Evolutionary conservation across 306 rosid genomes (phyloP), one percentile per base, ranked within the genome.

Genomic region (Clitoria ternatea): DNA sequence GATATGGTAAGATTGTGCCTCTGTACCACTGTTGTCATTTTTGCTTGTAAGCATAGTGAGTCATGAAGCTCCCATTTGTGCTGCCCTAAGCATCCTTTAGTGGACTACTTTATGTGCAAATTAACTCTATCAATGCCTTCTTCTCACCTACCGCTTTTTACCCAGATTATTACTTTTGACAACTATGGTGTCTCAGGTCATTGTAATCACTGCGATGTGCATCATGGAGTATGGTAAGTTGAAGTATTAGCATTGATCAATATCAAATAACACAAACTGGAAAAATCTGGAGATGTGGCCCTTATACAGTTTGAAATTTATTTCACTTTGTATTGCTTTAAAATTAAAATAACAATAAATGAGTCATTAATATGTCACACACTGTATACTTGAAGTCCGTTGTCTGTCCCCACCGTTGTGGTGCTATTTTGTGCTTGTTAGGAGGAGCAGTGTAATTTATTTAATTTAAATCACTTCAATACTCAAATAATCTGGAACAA

Each of bases 171-270:
- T 86, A 87, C 97, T 53, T 94, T 94, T 33, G 97, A 89, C 77
- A 75, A 70, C 24, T 61, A 90, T 48, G 98, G 96, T 72, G 88
- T 94, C 66, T 94, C 98, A 0, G 97, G 98, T 66, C 98, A 94
- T 81, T 87, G 96, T 77, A 90, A 94, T 81, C 98, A 94, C 56
- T 24, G 85, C 62, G 98, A 89, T 30, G 92, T 90, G 77, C 88
- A 90, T 73, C 67, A 69, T 70, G 96, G 95, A 54, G 89, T 87
- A 29, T 15, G 88, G 98, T 87, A 80, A 81, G 89, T 64, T 83
- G 26, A 62, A 32, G 19, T 33, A n/a, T 27, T 44, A 61, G 49
- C 61, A 37, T n/a, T 69, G 48, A 78, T 77, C 65, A 68, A 68
- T 40, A 45, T 67, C 10, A 29, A 53, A 43, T 37, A 32, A 27